These are phyloP conservation scores for Dryas alaskensis DNA, from an alignment of 306 rosid genomes.

Conservation along the genomic window DNA sequence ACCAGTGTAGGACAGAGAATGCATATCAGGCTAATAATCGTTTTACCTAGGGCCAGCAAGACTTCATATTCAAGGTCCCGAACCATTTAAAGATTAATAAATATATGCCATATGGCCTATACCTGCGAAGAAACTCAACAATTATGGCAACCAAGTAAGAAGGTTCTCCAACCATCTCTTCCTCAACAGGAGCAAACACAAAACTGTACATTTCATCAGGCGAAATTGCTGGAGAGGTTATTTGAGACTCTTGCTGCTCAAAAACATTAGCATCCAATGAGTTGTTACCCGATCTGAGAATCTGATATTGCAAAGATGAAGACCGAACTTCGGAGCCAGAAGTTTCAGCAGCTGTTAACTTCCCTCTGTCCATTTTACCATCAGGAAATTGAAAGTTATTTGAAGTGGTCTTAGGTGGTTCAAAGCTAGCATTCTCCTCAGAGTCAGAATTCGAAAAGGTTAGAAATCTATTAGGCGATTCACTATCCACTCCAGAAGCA, in stretches of 20 bases:
- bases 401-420: constrained; percentile 33
- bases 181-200: constrained; percentile 81
- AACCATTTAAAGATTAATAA: constrained; percentile 18
- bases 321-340: constrained; percentile 38
- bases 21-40: constrained; percentile 1
- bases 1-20: neutral
- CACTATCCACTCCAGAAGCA: constrained; percentile 42
- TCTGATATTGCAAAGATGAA: constrained; percentile 45
- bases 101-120: constrained; percentile 9
- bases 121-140: constrained; percentile 86
- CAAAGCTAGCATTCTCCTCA: constrained; percentile 49
- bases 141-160: constrained; percentile 83
- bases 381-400: constrained; percentile 35
- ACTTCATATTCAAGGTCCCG: constrained; percentile 16
- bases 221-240: constrained; percentile 79
- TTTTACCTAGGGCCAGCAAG: neutral
- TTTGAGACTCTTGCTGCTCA: constrained; percentile 73
- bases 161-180: constrained; percentile 91
- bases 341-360: constrained; percentile 35
- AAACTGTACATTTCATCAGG: constrained; percentile 88
- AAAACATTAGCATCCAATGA: constrained; percentile 34
- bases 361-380: constrained; percentile 40
- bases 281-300: constrained; percentile 28
- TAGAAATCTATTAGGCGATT: constrained; percentile 35
- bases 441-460: constrained; percentile 53